Base-by-base conservation (phyloP, 169 alveolate genomes). In the Babesia divergens region DNA sequence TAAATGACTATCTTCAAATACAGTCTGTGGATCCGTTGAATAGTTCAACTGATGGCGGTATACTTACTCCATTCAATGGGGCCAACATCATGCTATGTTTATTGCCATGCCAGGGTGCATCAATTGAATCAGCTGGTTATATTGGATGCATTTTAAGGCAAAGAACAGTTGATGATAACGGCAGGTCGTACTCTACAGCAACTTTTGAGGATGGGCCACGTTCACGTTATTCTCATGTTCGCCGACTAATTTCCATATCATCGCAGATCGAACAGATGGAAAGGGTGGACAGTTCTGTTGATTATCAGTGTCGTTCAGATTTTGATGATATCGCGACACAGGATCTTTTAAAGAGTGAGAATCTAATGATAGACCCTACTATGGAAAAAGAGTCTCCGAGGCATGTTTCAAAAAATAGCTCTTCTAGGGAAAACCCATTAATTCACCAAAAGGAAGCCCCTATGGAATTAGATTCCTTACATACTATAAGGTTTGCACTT, bases 61-160 rank as follows among this genome's bases (percentile, higher is more conserved):
- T n/a, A n/a, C n/a, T n/a, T n/a, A n/a, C n/a, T n/a, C n/a, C n/a
- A n/a, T n/a, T n/a, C n/a, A n/a, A n/a, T n/a, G 47, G 16, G 16
- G 47, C 51, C 4, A 46, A 11, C 26, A 60, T 62, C 0, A 62
- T 46, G 11, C n/a, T 62, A 18, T 43, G 43, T 62, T 26, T 44
- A 31, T 46, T 62, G 4, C 72, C 72, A 16, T 26, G 54, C 13
- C 56, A 50, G 37, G 4, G 35, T 34, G 42, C 32, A 11, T 62
- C 53, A 11, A 34, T 11, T 5, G 72, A 62, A 8, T 7, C 37
- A 18, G 6, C 7, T 1, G 72, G 53, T 5, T 62, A 62, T 46
- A 5, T 62, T 31, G 72, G 72, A 6, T 62, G 72, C 40, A 38
- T 62, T 11, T 46, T 31, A 35, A 62, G 31, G 42, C 0, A 9